These are phyloP conservation scores for Neurospora africana DNA, from an alignment of 495 filamentous ascomycete genomes.

Conservation along the genomic window DNA sequence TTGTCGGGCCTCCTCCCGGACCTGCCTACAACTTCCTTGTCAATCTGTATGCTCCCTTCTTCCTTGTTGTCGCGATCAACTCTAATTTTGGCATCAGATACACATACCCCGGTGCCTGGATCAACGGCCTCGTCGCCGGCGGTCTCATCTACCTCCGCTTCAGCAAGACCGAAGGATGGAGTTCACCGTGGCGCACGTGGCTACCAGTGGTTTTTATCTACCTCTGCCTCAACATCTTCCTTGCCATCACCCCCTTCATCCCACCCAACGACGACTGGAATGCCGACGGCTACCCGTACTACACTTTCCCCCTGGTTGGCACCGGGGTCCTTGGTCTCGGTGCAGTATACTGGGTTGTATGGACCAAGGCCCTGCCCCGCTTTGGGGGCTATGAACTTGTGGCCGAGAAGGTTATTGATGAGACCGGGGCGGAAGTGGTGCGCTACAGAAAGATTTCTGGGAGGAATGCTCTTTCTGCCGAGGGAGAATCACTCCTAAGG, in stretches of 20 bases:
- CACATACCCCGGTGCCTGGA: constrained; percentile 44
- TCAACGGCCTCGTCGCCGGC: constrained; percentile 38
- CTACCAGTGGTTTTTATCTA: constrained; percentile 33
- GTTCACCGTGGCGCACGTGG: constrained; percentile 33
- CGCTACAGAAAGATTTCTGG: constrained; percentile 20
- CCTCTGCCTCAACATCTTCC: constrained; percentile 38
- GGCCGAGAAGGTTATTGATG: constrained; percentile 25
- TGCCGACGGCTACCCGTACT: constrained; percentile 41
- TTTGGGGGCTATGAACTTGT: constrained; percentile 37
- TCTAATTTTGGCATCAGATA: constrained; percentile 11
- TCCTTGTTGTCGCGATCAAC: too few relatives aligned
- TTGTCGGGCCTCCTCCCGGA: constrained; percentile 38
- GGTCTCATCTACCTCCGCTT: constrained; percentile 41
- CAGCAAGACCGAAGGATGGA: constrained; percentile 31
- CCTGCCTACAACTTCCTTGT: constrained; percentile 37
- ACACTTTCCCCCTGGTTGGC: constrained; percentile 41
- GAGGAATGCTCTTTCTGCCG: not conserved
- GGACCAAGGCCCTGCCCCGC: constrained; percentile 35
- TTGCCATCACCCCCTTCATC: constrained; percentile 40
- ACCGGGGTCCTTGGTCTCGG: constrained; percentile 36
- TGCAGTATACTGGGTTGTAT: constrained; percentile 40
- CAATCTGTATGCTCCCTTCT: constrained; percentile 25
- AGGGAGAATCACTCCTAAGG: not conserved
- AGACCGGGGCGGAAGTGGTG: constrained; percentile 33
- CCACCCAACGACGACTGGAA: constrained; percentile 41